Base-by-base conservation (phyloP, 352 stramenopile species). In the Phytophthora foliorum region DNA sequence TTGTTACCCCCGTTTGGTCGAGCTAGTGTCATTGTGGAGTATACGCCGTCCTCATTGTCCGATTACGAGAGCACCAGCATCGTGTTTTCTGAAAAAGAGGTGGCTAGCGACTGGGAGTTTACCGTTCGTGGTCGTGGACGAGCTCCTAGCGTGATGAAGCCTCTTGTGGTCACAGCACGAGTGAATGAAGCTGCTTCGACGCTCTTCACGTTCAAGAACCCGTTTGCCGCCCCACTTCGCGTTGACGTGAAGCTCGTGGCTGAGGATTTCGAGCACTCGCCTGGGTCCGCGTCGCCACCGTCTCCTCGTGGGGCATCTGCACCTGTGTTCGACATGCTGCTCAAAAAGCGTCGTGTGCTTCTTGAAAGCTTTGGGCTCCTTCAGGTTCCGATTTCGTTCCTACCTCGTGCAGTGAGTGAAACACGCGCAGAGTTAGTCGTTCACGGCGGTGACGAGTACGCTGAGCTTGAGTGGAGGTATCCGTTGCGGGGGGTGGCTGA, bases 121-220 rank as follows among this genome's bases (percentile, higher is more conserved):
- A 57, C 78, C 2, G 85, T 97, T 13, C 69, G 75, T 24, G 95
- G 95, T 32, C 77, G 82, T 2, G 93, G 94, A 4, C 84, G 79
- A 27, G 67, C 90, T 6, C 94, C 95, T 3, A 97, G 90, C n/a
- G 67, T 98, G 8, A 98, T 98, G 93, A 90, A 96, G 54, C 82
- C 83, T 7, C 87, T 92, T 24, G 69, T 80, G 3, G 75, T 94
- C 5, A 70, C 80, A 16, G 82, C 89, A 1, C 88, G 84, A 27
- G 89, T 98, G 1, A 79, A 86, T 36, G 89, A 97, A 63, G 90
- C 85, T 10, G 80, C 85, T 1, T 97, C 83, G 17, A 92, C 88
- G 34, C 82, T 97, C 27, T 97, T 98, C 49, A 83, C 84, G 0
- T 98, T 98, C 64, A 90, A 94, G 50, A 98, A 98, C 60, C 95